phyloP scores from a whole-genome alignment of 192 early-diverging fungal species.

The Coemansia sp. region DNA sequence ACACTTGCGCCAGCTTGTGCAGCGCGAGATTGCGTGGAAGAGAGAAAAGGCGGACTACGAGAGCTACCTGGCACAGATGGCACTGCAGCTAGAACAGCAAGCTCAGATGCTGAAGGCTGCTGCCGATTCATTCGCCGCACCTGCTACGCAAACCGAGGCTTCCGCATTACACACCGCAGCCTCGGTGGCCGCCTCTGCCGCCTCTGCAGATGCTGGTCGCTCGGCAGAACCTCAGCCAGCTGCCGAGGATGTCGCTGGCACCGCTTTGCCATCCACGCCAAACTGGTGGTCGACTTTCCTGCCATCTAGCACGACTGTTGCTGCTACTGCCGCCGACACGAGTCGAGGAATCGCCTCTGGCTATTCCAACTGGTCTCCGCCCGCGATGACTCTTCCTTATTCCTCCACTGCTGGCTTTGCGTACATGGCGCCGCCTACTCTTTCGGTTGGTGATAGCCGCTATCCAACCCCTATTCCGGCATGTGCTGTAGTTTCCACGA shows the following conservation, averaged over 20 bases:
- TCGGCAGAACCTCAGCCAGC: too few species aligned
- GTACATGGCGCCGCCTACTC: slow-evolving; percentile 37
- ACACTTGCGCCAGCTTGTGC: slow-evolving; percentile 28
- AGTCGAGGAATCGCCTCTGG: not conserved
- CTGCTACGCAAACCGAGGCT: not conserved
- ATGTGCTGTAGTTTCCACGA: slow-evolving; percentile 16
- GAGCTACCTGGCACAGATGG: slow-evolving; percentile 39
- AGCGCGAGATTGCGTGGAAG: slow-evolving; percentile 30
- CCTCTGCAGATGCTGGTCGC: not conserved
- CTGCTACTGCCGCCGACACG: not conserved
- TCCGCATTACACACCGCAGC: not conserved
- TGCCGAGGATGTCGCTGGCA: not conserved
- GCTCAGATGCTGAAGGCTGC: slow-evolving; percentile 10
- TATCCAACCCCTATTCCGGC: slow-evolving; percentile 31
- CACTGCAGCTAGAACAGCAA: slow-evolving; percentile 30
- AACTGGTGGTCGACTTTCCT: slow-evolving; percentile 47
- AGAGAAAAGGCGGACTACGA: slow-evolving; percentile 23
- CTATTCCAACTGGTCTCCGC: slow-evolving; percentile 28
- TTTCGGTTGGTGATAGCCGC: slow-evolving; percentile 21
- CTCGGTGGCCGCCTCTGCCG: too few species aligned
- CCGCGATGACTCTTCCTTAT: slow-evolving; percentile 12
- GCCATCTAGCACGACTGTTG: not conserved
- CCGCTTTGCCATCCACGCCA: not conserved
- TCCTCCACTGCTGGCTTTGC: slow-evolving; percentile 7
- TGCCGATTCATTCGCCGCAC: not conserved